Evolutionary conservation across 805 yeast species (phyloP), one percentile per base, ranked within the genome.

Genomic region (Hemisphaericaspora nanyangensis): DNA sequence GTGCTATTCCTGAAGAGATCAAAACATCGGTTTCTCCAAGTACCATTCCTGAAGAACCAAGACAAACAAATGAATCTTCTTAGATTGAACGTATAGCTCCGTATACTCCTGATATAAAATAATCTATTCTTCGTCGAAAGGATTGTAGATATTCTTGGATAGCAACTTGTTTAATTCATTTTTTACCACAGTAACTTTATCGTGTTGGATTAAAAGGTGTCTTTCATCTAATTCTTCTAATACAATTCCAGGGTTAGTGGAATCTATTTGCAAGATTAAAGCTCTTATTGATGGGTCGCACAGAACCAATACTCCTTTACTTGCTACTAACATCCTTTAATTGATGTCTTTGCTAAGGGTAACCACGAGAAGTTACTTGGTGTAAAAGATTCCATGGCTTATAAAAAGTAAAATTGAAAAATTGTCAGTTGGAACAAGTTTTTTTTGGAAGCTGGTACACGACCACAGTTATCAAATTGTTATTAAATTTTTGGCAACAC

Each of bases 231-330:
- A 71, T 51, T 93, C 98, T 60, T 83, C 80, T 17, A 69, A 49
- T 1, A 66, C 66, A 2, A 93, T 82, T 49, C 89, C 95, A 42
- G 86, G 83, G 27, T 72, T 64, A 19, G 79, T 77, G 0, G 87
- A 66, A 59, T 93, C 98, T 31, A 91, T 84, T 56, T 81, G 84
- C 17, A 91, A 63, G 2, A 91, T 86, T 35, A 91, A 68, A 0
- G 98, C 96, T 46, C 80, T 76, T 46, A 91, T 89, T 1, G 97
- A 87, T 1, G 99, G 98, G 58, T 91, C 99, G 58, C 97, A 69
- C 41, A 60, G 70, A 13, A 69, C 70, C 29, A 69, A 49, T 0
- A 65, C 67, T 10, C 75, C 73, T 45, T 63, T 66, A 34, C 65
- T 57, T 10, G 75, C 75, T 5, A 68, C 61, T 17, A 68, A 65